phyloP scores from a whole-genome alignment of 2,329 filamentous ascomycete species.

The Cordyceps farinosa region DNA sequence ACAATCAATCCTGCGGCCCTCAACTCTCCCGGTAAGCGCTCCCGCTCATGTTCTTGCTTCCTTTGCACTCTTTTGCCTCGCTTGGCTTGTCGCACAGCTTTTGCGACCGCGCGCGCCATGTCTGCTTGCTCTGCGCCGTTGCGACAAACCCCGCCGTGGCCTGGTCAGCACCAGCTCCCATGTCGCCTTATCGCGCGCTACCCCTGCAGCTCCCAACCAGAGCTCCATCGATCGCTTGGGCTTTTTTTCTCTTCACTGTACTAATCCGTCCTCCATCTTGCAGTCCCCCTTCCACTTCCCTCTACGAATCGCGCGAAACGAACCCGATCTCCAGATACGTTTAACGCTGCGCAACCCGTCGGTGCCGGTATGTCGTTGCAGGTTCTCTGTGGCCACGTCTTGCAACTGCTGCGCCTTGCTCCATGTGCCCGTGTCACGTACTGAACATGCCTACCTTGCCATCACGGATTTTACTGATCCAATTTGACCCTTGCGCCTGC shows the following conservation, averaged over 20 bases:
- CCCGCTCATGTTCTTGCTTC: constrained; percentile 16
- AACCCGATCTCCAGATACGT: constrained; percentile 69
- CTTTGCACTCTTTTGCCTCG: constrained; percentile 9
- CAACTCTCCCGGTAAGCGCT: constrained; percentile 68
- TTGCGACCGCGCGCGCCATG: constrained; percentile 13
- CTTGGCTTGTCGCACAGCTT: constrained; percentile 19
- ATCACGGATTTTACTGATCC: not conserved
- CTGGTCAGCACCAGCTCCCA: not conserved
- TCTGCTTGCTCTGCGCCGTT: constrained; percentile 9
- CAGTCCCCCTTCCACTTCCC: constrained; percentile 43
- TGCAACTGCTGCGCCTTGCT: constrained; percentile 31
- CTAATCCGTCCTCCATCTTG: constrained; percentile 30
- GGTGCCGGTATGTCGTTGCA: constrained; percentile 67
- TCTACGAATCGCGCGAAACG: constrained; percentile 71
- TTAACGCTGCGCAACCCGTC: constrained; percentile 52
- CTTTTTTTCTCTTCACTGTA: constrained; percentile 18
- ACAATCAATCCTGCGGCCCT: constrained; percentile 89
- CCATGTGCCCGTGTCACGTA: constrained; percentile 24
- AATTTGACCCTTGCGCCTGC: not conserved
- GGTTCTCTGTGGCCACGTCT: constrained; percentile 34
- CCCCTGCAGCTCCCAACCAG: constrained; percentile 17
- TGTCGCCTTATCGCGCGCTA: not conserved
- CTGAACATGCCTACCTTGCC: not conserved
- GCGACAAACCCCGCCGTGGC: not conserved
- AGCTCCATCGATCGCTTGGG: constrained; percentile 13